phyloP scores from a whole-genome alignment of 306 rosid species.

The Sesbania bispinosa region DNA sequence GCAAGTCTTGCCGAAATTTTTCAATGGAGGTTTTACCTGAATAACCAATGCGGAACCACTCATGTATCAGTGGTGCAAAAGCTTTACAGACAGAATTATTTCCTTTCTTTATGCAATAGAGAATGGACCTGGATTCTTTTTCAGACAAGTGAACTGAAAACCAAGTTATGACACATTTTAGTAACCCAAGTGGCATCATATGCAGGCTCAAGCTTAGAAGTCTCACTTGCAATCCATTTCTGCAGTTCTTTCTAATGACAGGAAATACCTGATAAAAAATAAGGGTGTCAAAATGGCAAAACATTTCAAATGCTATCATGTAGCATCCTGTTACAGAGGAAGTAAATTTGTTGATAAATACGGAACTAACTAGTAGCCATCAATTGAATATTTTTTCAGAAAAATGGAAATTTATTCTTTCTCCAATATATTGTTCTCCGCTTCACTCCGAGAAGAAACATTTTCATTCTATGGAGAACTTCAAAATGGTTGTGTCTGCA shows the following conservation, averaged over 20 bases:
- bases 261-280: slow-evolving; percentile 70
- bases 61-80: slow-evolving; percentile 59
- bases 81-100: slow-evolving; percentile 42
- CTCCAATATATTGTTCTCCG: slow-evolving; percentile 12
- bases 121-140: slow-evolving; percentile 59
- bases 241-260: slow-evolving; percentile 48
- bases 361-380: not conserved
- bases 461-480: not conserved
- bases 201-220: slow-evolving; percentile 69
- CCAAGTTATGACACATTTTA: slow-evolving; percentile 75
- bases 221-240: slow-evolving; percentile 56
- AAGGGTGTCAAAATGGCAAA: slow-evolving; percentile 30
- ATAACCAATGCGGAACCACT: slow-evolving; percentile 81
- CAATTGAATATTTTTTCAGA: not conserved
- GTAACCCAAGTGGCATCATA: slow-evolving; percentile 91
- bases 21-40: slow-evolving; percentile 71
- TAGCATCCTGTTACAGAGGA: slow-evolving; percentile 17
- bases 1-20: slow-evolving; percentile 64
- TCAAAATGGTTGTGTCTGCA: slow-evolving; percentile 1
- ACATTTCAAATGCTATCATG: not conserved
- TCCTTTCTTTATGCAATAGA: slow-evolving; percentile 44
- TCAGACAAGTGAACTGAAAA: slow-evolving; percentile 77
- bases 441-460: slow-evolving; percentile 2
- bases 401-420: not conserved
- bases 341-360: slow-evolving; percentile 1